Conservation (phyloP, 257 asterid genomes). For the Przewalskia tangutica region DNA sequence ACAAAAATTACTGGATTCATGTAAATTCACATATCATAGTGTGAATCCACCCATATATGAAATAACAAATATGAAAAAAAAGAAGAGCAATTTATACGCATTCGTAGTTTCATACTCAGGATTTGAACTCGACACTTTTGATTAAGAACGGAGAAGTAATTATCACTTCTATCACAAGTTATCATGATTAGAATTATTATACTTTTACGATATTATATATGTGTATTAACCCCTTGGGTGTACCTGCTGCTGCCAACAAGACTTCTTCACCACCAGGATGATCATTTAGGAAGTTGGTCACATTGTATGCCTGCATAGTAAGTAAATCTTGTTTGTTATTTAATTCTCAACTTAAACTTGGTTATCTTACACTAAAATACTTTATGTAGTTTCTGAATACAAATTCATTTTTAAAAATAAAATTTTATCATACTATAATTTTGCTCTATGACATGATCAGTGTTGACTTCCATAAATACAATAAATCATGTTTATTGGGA, state of each 20-base stretch:
- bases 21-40: background rate
- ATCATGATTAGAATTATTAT: no score
- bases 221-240: no score
- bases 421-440: background rate
- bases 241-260: slow-evolving; percentile 50
- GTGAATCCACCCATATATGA: background rate
- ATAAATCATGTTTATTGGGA: background rate
- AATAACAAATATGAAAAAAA: background rate
- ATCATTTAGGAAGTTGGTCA: slow-evolving; percentile 51
- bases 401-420: background rate
- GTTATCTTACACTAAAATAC: background rate
- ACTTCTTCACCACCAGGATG: slow-evolving; percentile 82
- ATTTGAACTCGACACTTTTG: fast-evolving
- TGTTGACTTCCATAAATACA: background rate
- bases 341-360: background rate
- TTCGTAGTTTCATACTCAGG: background rate
- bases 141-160: background rate
- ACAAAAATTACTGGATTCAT: background rate
- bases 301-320: slow-evolving; percentile 40
- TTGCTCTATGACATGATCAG: background rate
- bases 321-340: background rate
- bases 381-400: background rate
- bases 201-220: no score
- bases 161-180: background rate
- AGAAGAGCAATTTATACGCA: no score